These are phyloP conservation scores for Torulaspora franciscae DNA, from an alignment of 805 yeast genomes.

Conservation along the genomic window DNA sequence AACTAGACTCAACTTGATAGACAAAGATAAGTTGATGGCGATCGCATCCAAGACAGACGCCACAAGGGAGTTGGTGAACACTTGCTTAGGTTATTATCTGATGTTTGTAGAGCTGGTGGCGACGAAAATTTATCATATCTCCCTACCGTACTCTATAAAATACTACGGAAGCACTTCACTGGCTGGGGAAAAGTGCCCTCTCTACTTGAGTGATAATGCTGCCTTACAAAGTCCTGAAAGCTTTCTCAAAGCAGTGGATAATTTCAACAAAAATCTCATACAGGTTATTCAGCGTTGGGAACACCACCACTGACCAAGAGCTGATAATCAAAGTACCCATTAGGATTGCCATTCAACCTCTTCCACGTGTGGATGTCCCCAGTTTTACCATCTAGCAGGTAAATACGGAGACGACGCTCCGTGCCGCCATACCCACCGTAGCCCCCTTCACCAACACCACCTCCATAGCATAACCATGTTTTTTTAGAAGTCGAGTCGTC, in stretches of 20 bases:
- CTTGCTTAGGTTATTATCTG: conserved; percentile 29
- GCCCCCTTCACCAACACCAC: conserved; percentile 92
- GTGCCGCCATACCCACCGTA: conserved; percentile 91
- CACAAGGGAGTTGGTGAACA: conserved; percentile 15
- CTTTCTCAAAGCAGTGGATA: conserved; percentile 19
- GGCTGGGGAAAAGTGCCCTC: conserved; percentile 20
- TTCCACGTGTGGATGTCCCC: conserved; percentile 61
- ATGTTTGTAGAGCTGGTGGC: conserved; percentile 25
- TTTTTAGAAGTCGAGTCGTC: conserved; percentile 40
- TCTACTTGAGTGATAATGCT: conserved; percentile 20
- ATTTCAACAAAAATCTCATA: conserved; percentile 24
- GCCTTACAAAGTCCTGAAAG: conserved; percentile 13
- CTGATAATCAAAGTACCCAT: conserved; percentile 46
- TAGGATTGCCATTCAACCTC: conserved; percentile 55
- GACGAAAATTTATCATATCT: conserved; percentile 15
- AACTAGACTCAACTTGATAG: conserved; percentile 13
- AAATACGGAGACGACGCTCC: conserved; percentile 71
- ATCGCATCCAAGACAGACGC: conserved; percentile 9
- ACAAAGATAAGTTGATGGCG: conserved; percentile 9
- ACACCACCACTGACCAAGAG: conserved; percentile 44
- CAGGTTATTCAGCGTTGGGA: conserved; percentile 31
- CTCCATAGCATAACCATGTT: conserved; percentile 90
- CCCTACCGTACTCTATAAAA: conserved; percentile 24
- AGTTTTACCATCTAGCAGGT: conserved; percentile 52
- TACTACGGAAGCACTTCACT: conserved; percentile 31